Evolutionary conservation across 192 early-diverging fungal species (phyloP).

Genomic region (Coemansia sp.): DNA sequence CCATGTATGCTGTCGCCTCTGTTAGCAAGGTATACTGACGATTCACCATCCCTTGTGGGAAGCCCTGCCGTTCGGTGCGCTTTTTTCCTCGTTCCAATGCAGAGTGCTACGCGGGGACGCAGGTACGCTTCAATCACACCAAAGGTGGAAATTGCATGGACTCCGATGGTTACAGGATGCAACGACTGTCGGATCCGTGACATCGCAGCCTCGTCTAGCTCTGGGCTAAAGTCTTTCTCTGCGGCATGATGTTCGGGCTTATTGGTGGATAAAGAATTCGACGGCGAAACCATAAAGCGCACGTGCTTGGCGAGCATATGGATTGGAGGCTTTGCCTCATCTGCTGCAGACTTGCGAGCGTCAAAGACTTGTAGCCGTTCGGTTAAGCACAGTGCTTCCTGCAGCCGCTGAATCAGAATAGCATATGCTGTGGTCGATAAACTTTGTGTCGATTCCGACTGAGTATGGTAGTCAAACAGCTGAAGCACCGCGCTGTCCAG

Average conservation of each 20-base stretch:
- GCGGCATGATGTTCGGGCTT: conserved; percentile 38
- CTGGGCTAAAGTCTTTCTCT: neutral
- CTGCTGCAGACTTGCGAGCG: conserved; percentile 45
- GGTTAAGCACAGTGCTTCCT: conserved; percentile 66
- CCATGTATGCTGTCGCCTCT: neutral
- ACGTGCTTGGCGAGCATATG: conserved; percentile 78
- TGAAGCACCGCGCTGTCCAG: neutral
- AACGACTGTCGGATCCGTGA: conserved; percentile 23
- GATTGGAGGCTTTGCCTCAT: conserved; percentile 50
- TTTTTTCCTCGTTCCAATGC: neutral
- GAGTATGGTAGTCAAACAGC: neutral
- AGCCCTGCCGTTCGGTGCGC: neutral
- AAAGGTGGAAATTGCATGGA: conserved; percentile 87
- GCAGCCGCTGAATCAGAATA: conserved; percentile 64
- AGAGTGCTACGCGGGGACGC: conserved; percentile 58
- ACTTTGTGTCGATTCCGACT: neutral
- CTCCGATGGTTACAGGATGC: conserved; percentile 63
- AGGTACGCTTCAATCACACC: conserved; percentile 79
- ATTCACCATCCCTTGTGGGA: neutral
- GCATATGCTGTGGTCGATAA: conserved; percentile 43
- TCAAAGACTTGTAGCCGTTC: conserved; percentile 67
- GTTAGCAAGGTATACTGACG: neutral
- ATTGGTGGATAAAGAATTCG: conserved; percentile 18
- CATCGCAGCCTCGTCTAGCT: conserved; percentile 16
- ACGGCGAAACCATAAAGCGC: conserved; percentile 63